Evolutionary conservation across 768 basidiomycete genomes (phyloP), one percentile per base, ranked within the genome.

Genomic region (Rhizopogon vinicolor): DNA sequence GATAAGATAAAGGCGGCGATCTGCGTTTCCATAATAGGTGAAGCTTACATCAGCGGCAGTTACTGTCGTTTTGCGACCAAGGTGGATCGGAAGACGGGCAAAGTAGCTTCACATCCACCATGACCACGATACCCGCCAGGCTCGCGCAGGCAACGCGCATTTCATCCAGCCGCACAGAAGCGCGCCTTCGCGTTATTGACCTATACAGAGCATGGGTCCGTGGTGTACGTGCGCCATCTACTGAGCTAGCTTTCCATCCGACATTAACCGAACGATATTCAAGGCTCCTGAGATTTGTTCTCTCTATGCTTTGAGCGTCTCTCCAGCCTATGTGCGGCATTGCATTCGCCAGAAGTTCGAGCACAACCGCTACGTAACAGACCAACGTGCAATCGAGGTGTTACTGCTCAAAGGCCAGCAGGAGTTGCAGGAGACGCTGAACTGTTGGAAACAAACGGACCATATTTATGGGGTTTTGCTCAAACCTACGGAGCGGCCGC

Each of bases 151-250:
- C 83, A 5, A 80, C 89, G 3, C 75, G 78, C 39, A 71, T 79
- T n/a, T 91, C 91, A 0, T 65, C 73, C 19, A 77, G 63, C 56
- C 65, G 77, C 6, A 71, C 74, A n/a, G 84, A 89, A 46, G 85
- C 91, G 6, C 83, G 87, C 31, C 72, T 72, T 19, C 80, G 91
- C 35, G 84, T 83, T 9, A 73, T 93, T 18, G 77, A 87, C 44
- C 80, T 97, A 12, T 99, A 98, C 77, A 79, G 95, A 56, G 87
- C 85, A 68, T 99, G 96, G 96, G 89, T 94, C 68, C 87, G 97
- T 58, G 80, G 86, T 44, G 96, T 97, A 65, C 63, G 91, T 82
- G 41, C 29, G 1, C 14, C 25, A 51, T 14, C 51, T 31, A n/a
- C 55, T 61, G 31, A 25, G 25, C 40, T 44, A 52, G 28, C 44